These are phyloP conservation scores for Thalia dealbata DNA, from an alignment of 176 grass and related monocot species.

Conservation along the genomic window DNA sequence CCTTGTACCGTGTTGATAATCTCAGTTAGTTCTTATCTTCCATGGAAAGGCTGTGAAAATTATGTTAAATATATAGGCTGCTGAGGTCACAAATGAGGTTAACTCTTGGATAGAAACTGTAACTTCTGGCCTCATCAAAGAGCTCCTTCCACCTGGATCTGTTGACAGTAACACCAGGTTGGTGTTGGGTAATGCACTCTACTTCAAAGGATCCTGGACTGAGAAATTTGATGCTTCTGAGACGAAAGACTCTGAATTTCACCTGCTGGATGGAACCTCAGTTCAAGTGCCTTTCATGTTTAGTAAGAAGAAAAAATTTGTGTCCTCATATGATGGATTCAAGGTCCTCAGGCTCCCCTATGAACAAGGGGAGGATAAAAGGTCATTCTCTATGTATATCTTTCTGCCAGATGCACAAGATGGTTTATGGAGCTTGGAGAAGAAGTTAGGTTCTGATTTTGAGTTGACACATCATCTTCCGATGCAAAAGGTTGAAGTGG, in stretches of 20 bases:
- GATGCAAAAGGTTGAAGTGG: constrained; percentile 28
- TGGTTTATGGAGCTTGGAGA: constrained; percentile 46
- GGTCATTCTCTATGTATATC: constrained; percentile 76
- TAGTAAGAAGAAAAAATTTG: constrained; percentile 35
- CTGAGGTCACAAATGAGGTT: constrained; percentile 40
- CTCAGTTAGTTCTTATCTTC: neutral
- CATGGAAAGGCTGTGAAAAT: too few species aligned
- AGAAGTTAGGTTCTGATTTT: constrained; percentile 38
- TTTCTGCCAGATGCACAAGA: constrained; percentile 48
- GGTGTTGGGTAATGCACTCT: constrained; percentile 65
- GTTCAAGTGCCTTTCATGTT: constrained; percentile 61
- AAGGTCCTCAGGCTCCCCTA: constrained; percentile 70
- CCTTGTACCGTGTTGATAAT: neutral
- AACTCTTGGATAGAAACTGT: constrained; percentile 61
- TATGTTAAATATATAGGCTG: constrained; percentile 35
- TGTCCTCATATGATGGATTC: constrained; percentile 31
- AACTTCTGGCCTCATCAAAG: constrained; percentile 57
- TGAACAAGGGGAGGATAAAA: constrained; percentile 49
- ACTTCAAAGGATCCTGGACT: constrained; percentile 70
- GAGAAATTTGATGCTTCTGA: constrained; percentile 59
- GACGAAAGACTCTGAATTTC: constrained; percentile 40
- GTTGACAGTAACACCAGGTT: constrained; percentile 41
- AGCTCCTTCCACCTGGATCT: constrained; percentile 44
- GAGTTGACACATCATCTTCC: constrained; percentile 45
- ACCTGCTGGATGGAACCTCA: constrained; percentile 47